Base-by-base conservation (phyloP, 2,329 filamentous ascomycete genomes). In the Botrytis galanthina region DNA sequence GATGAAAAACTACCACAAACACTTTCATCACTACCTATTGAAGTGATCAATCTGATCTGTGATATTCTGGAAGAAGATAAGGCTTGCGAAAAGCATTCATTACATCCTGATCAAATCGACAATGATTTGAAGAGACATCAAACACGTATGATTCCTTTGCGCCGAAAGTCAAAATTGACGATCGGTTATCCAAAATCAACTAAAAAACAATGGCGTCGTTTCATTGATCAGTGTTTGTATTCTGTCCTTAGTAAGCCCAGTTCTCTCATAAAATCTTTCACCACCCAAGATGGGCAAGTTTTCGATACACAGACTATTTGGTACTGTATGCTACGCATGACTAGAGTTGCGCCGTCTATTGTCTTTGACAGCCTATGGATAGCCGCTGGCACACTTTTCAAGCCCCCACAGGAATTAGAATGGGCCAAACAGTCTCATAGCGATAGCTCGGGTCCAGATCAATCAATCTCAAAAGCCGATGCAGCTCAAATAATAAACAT, bases 301-400 rank as follows among this genome's bases (percentile, higher is more conserved):
- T 85, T 88, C 72, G 88, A 91, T 79, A 90, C 89, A 1, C 88
- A 89, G 70, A 88, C 86, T 22, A 82, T 90, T 1, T 91, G 87
- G 88, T 90, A 89, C 78, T 88, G 87, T 77, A 89, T 90, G 85
- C 81, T 90, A 72, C 86, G 87, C 73, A 82, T 91, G 80, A 89
- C 87, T 8, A 84, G 88, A 67, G 85, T 86, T 60, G 85, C 86
- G 26, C 87, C 89, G 7, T 87, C 83, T 64, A 79, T 91, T 32
- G 88, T 91, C 3, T 87, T 91, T 70, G 87, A 91, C 78, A 90
- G 88, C 77, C 83, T 92, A 8, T 92, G 90, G 90, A 83, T 88
- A 75, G 88, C 88, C 9, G 84, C 89, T 1, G 86, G 85, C 12
- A 84, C 84, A 64, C 82, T 92, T 7, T 92, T 91, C 76, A 82